Conservation (phyloP, 257 asterid species). For the Solanum lycopersicoides region DNA sequence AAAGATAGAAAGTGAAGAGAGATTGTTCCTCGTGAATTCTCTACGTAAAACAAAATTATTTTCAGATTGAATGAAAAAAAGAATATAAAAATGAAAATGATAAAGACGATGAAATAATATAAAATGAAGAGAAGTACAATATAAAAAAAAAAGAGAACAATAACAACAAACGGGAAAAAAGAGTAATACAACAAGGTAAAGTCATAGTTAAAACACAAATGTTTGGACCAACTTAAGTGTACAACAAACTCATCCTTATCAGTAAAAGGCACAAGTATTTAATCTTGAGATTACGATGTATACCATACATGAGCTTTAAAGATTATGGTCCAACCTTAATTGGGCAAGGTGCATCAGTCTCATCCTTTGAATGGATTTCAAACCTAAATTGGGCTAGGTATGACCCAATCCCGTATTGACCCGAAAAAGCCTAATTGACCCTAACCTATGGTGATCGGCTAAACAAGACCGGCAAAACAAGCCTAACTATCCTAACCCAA, state of each 20-base stretch:
- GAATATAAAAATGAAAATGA: too few species aligned
- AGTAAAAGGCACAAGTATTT: neutral
- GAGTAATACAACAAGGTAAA: too few species aligned
- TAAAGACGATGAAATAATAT: neutral
- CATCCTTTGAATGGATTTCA: neutral
- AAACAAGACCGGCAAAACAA: too few species aligned
- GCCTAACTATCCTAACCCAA: too few species aligned
- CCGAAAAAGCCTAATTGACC: too few species aligned
- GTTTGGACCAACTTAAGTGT: neutral
- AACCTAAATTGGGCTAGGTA: neutral
- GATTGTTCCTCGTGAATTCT: accelerated
- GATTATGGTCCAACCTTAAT: neutral
- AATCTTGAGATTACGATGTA: neutral
- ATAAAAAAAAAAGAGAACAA: too few species aligned
- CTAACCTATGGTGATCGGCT: too few species aligned
- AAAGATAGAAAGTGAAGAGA: too few species aligned
- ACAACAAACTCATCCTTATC: neutral
- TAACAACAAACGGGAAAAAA: too few species aligned
- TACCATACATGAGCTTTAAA: neutral
- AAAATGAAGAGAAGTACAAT: neutral
- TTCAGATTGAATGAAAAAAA: accelerated
- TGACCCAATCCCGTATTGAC: neutral
- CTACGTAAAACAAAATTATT: accelerated
- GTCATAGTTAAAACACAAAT: too few species aligned
- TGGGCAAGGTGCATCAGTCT: neutral